Conservation (phyloP, 139 green algal species). For the Chlorella sp. region DNA sequence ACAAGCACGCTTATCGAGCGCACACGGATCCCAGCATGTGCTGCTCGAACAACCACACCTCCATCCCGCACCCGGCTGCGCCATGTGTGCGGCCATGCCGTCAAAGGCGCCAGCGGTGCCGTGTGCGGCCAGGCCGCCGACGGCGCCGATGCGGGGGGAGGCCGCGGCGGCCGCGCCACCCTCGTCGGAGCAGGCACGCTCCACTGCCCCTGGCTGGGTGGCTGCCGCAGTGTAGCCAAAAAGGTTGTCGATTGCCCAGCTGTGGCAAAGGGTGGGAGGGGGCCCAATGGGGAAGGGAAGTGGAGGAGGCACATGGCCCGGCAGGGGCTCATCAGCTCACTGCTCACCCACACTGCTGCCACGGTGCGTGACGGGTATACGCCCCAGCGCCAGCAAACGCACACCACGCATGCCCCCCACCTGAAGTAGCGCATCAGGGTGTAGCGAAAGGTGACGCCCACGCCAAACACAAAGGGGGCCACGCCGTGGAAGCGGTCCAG, state of each 20-base stretch:
- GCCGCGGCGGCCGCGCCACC: not conserved
- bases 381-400: not conserved
- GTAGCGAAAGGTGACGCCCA: slow-evolving; percentile 7
- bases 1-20: no score
- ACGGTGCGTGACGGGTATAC: no score
- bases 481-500: not conserved
- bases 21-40: no score
- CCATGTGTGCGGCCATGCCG: no score
- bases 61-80: no score
- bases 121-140: not conserved
- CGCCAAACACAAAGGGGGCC: not conserved
- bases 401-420: not conserved
- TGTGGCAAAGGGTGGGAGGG: not conserved
- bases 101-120: no score
- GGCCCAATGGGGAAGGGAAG: not conserved
- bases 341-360: no score
- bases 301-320: not conserved
- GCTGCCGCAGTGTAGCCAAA: not conserved
- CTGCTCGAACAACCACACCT: no score
- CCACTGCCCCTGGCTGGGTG: not conserved
- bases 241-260: slow-evolving; percentile 16
- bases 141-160: slow-evolving; percentile 11
- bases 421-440: slow-evolving; percentile 19
- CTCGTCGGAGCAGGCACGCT: not conserved
- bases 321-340: not conserved